Percentiles rank a stretch among this genome's conserved stretches.
Evolutionary conservation across 768 basidiomycete genomes (phyloP).

Genomic region (Tricholoma hemisulphureum): DNA sequence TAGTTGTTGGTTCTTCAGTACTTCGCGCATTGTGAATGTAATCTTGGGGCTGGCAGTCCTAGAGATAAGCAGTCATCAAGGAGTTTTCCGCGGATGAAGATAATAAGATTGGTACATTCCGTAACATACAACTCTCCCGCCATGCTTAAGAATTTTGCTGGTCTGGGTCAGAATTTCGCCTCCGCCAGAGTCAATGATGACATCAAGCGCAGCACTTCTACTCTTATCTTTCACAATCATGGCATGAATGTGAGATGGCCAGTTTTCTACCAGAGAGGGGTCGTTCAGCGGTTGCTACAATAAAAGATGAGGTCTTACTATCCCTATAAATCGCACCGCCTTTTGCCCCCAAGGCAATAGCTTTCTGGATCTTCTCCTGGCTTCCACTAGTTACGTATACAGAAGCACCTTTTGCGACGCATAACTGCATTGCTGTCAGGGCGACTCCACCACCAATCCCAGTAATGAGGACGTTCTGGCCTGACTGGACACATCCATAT

Average conservation of each 20-base stretch:
- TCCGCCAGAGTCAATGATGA: constrained; percentile 70
- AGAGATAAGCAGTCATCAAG: constrained; percentile 2
- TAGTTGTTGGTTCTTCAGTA: constrained; percentile 70
- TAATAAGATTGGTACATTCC: constrained; percentile 50
- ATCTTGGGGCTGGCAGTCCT: constrained; percentile 65
- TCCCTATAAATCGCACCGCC: constrained; percentile 77
- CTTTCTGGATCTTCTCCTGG: constrained; percentile 66
- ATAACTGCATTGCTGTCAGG: constrained; percentile 70
- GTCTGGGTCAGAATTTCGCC: constrained; percentile 58
- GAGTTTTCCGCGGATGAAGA: neutral
- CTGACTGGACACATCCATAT: constrained; percentile 59
- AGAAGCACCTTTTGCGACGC: constrained; percentile 68
- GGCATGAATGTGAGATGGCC: constrained; percentile 47
- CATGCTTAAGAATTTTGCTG: constrained; percentile 49
- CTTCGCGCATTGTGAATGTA: constrained; percentile 74
- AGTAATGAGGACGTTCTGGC: constrained; percentile 76
- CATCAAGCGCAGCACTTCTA: constrained; percentile 42
- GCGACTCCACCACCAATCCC: constrained; percentile 87
- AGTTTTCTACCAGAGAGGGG: constrained; percentile 41
- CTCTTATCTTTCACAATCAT: constrained; percentile 37
- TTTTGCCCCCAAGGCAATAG: constrained; percentile 64
- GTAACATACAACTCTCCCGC: constrained; percentile 61
- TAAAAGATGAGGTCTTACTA: constrained; percentile 37
- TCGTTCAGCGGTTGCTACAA: neutral
- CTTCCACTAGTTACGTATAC: constrained; percentile 83